phyloP scores from a whole-genome alignment of 306 rosid genomes.

The peach (Prunus persica) region Prunus_persica_NCBIv2 NC_034016.1:22218001-22218500 shows the following conservation, averaged over 20 bases:
- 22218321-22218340: background rate
- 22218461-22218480: constrained; percentile 8
- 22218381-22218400: background rate
- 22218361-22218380: constrained; percentile 8
- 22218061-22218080: background rate
- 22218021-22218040: no score
- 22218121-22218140: background rate
- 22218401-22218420: constrained; percentile 28
- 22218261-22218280: background rate
- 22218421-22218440: constrained; percentile 18
- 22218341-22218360: background rate
- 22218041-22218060: background rate
- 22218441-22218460: constrained; percentile 5
- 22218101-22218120: background rate
- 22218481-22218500: constrained; percentile 8
- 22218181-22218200: background rate
- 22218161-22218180: background rate
- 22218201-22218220: background rate
- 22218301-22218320: background rate
- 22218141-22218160: background rate
- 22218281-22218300: background rate
- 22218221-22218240: background rate
- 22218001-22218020: no score
- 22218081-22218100: background rate
- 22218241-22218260: background rate